Conservation (phyloP, 2,329 filamentous ascomycete genomes). For the Penicillium sp. region DNA sequence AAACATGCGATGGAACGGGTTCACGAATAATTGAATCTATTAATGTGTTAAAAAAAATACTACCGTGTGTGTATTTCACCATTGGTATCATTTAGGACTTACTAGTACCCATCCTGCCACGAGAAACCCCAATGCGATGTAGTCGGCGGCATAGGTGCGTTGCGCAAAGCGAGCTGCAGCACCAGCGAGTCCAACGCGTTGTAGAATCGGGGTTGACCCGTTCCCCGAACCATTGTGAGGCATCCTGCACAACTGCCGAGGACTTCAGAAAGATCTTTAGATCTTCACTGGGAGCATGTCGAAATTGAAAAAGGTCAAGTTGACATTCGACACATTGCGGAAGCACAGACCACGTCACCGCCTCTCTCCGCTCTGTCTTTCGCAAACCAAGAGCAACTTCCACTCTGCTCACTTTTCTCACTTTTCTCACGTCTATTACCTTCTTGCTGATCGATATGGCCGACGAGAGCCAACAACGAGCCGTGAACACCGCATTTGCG, state of each 20-base stretch:
- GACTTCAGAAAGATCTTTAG: conserved; percentile 10
- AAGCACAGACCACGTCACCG: conserved; percentile 21
- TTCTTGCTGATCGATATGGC: conserved; percentile 52
- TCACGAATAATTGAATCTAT: conserved; percentile 66
- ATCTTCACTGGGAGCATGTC: conserved; percentile 4
- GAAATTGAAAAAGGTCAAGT: background rate
- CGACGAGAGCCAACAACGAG: conserved; percentile 51
- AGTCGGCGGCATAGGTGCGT: conserved; percentile 86
- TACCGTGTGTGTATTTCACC: no score
- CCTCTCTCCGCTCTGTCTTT: conserved; percentile 9
- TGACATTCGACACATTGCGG: conserved; percentile 3
- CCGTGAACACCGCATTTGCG: conserved; percentile 69
- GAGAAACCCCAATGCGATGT: conserved; percentile 74
- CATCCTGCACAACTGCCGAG: conserved; percentile 21
- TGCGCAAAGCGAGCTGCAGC: conserved; percentile 54
- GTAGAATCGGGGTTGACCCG: conserved; percentile 22
- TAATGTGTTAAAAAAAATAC: background rate
- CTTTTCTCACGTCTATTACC: background rate
- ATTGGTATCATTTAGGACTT: conserved; percentile 9
- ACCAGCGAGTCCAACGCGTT: conserved; percentile 44
- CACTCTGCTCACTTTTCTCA: background rate
- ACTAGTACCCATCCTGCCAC: conserved; percentile 58
- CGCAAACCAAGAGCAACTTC: background rate
- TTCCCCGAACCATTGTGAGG: conserved; percentile 30
- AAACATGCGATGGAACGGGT: conserved; percentile 95